Evolutionary conservation across 2,329 filamentous ascomycete genomes (phyloP), one percentile per base, ranked within the genome.

Genomic region (Colletotrichum tamarilloi): DNA sequence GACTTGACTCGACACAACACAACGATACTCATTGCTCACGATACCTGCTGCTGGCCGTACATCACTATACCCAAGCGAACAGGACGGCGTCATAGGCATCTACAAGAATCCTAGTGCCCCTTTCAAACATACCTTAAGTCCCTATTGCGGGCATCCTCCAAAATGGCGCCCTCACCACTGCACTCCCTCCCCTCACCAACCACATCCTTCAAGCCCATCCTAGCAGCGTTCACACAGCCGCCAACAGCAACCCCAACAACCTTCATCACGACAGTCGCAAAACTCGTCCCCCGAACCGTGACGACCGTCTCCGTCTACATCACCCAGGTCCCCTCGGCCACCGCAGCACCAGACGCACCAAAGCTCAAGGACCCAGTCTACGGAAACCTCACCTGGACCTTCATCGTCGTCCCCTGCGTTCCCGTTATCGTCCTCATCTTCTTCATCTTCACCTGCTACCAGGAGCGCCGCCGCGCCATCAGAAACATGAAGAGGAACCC

Each of bases 311-410:
- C 62, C 4, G 22, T 64, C n/a, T 30, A 65, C 22, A n/a, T 56
- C 12, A 46, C 66, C 1, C 30, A 58, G 2, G 24, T 11, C n/a
- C 60, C 38, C 12, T 62, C 60, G 16, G 46, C 24, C 7, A 19
- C 53, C 22, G 22, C 32, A 16, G 28, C 19, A 9, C 32, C 52
- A 3, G 49, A 57, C 6, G 4, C 11, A 2, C 56, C 66, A 14
- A 12, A 49, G 35, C 53, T 12, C 26, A 24, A 22, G 3, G 63
- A 52, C 4, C 53, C 52, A 14, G 68, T 60, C 58, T 71, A 63
- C 19, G 62, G 67, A 14, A 67, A 75, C 67, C 28, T 74, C 28
- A 69, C 73, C 14, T 42, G 64, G 16, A 26, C 57, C 28, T 76
- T 70, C 49, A 24, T 73, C 12, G 30, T 73, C 52, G 24, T 76